Conservation (phyloP, 768 basidiomycete genomes). For the Hypsizygus marmoreus region DNA sequence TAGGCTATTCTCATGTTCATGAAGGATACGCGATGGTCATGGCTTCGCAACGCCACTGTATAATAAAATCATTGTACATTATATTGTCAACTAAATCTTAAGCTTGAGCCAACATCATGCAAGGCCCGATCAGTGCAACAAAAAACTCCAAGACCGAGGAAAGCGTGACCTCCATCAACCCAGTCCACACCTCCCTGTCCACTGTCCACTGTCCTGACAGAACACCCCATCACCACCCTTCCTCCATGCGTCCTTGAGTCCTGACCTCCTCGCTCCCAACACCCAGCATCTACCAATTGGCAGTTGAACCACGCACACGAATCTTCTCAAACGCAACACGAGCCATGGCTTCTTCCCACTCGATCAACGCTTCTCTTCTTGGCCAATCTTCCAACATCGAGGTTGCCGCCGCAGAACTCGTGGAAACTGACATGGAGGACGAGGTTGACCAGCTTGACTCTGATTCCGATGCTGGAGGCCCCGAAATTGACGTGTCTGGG, state of each 20-base stretch:
- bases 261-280: background rate
- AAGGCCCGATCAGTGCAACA: too few relatives aligned
- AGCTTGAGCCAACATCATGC: too few relatives aligned
- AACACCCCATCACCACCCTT: slow-evolving; percentile 10
- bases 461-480: slow-evolving; percentile 46
- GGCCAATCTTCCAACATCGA: background rate
- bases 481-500: slow-evolving; percentile 24
- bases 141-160: too few relatives aligned
- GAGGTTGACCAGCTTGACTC: slow-evolving; percentile 71
- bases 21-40: too few relatives aligned
- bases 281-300: background rate
- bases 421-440: slow-evolving; percentile 54
- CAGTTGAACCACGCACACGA: background rate
- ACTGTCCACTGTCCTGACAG: too few relatives aligned
- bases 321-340: too few relatives aligned
- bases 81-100: too few relatives aligned
- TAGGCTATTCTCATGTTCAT: too few relatives aligned
- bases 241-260: slow-evolving; percentile 16
- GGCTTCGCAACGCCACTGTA: too few relatives aligned
- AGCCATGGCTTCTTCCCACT: slow-evolving; percentile 3
- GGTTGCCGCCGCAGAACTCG: slow-evolving; percentile 16
- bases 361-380: background rate
- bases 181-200: background rate
- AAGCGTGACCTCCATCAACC: slow-evolving; percentile 12
- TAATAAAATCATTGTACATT: too few relatives aligned